phyloP scores from a whole-genome alignment of 345 rosid species.

The Noccaea caerulescens region DNA sequence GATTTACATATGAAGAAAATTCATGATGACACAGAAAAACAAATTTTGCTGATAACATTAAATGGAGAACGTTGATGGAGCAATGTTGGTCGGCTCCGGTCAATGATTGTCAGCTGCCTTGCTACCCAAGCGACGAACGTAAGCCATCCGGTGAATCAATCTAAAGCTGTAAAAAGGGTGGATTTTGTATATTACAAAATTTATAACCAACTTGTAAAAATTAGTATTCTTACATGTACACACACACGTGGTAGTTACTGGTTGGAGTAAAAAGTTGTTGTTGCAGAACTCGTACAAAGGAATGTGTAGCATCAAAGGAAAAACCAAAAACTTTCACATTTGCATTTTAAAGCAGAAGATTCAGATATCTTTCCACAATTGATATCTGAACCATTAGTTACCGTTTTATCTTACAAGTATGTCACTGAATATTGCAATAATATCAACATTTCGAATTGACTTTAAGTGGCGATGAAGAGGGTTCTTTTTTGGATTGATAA shows the following conservation, averaged over 20 bases:
- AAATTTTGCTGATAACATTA: too few relatives aligned
- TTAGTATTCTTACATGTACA: background rate
- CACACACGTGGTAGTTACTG: background rate
- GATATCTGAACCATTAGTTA: background rate
- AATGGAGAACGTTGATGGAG: conserved; percentile 57
- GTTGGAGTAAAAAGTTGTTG: conserved; percentile 1
- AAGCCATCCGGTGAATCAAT: background rate
- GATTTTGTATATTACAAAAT: background rate
- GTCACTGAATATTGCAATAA: background rate
- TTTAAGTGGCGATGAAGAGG: background rate
- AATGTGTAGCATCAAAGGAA: too few relatives aligned
- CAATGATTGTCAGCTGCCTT: conserved; percentile 50
- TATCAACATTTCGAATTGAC: too few relatives aligned
- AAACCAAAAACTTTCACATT: too few relatives aligned
- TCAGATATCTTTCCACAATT: background rate
- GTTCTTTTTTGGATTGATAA: background rate
- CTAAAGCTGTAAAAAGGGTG: background rate
- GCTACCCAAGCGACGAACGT: conserved; percentile 52
- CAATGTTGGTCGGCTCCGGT: conserved; percentile 72
- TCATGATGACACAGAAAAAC: too few relatives aligned
- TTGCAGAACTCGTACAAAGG: too few relatives aligned
- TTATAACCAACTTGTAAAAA: background rate
- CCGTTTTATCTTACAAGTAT: background rate
- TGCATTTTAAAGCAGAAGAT: background rate
- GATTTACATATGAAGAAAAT: conserved; percentile 55